A percentile compares a stretch with the other conserved stretches of the same genome.
Evolutionary conservation across 306 rosid genomes (phyloP).

Genomic region (Inga oerstediana): DNA sequence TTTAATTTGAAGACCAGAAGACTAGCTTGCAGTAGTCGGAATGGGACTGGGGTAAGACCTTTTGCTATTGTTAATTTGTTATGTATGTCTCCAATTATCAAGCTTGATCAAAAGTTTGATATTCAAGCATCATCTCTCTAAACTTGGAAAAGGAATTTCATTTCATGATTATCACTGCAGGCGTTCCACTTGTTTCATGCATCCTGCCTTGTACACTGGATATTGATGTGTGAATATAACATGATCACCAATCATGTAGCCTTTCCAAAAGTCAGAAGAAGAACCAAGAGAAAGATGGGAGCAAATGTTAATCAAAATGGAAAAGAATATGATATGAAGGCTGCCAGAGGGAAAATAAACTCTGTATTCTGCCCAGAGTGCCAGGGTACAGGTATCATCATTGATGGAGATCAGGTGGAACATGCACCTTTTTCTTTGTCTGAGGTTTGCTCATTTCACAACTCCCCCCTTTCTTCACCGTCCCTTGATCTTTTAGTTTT

Average conservation of each 20-base stretch:
- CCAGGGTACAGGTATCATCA: constrained; percentile 71
- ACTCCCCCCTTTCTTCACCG: neutral
- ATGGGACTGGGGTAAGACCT: constrained; percentile 70
- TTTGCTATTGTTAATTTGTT: constrained; percentile 4
- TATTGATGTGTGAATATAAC: constrained; percentile 75
- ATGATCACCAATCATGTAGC: constrained; percentile 49
- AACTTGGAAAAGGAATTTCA: neutral
- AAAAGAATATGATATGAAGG: constrained; percentile 46
- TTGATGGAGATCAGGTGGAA: constrained; percentile 60
- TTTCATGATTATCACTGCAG: constrained; percentile 44
- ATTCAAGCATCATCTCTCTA: constrained; percentile 13
- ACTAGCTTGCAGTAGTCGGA: constrained; percentile 87
- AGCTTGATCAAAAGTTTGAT: constrained; percentile 13
- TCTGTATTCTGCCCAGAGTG: constrained; percentile 91
- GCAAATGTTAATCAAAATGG: constrained; percentile 40
- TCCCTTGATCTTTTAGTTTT: constrained; percentile 4
- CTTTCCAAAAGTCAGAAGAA: constrained; percentile 49
- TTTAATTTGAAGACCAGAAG: constrained; percentile 74
- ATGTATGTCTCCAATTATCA: constrained; percentile 11
- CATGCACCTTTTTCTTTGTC: constrained; percentile 50
- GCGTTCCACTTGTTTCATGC: constrained; percentile 80
- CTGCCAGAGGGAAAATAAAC: constrained; percentile 32
- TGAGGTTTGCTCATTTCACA: constrained; percentile 56
- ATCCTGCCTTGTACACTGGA: constrained; percentile 86
- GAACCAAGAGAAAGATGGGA: constrained; percentile 55